Evolutionary conservation across 2,329 filamentous ascomycete genomes (phyloP).

Genomic region (Zalaria sp.): DNA sequence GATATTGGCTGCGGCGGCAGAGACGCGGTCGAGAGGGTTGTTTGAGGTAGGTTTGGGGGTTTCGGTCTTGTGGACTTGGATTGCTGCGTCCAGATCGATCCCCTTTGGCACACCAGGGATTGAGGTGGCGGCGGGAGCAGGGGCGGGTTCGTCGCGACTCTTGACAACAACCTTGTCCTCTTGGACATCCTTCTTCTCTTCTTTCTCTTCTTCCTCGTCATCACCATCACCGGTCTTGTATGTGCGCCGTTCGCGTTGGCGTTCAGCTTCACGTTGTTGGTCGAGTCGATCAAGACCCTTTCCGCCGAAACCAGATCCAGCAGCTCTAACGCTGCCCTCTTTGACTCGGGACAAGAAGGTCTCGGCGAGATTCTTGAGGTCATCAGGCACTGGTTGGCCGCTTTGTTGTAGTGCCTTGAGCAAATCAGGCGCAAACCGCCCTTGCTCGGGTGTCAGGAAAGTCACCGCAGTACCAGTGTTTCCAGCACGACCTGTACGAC

Average conservation of each 20-base stretch:
- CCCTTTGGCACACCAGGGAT: conserved; percentile 36
- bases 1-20: conserved; percentile 81
- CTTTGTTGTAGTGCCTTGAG: conserved; percentile 88
- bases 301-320: conserved; percentile 76
- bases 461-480: conserved; percentile 93
- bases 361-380: conserved; percentile 44
- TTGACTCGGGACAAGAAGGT: conserved; percentile 83
- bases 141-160: conserved; percentile 5
- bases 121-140: conserved; percentile 3
- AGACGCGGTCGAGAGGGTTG: conserved; percentile 51
- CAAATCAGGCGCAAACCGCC: conserved; percentile 78
- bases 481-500: conserved; percentile 84
- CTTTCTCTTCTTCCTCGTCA: conserved; percentile 65
- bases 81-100: conserved; percentile 52
- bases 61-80: conserved; percentile 59
- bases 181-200: conserved; percentile 42
- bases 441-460: conserved; percentile 82
- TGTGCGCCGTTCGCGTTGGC: conserved; percentile 72
- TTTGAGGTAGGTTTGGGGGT: conserved; percentile 34
- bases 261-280: conserved; percentile 76
- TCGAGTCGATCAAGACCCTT: conserved; percentile 88
- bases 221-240: conserved; percentile 78
- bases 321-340: conserved; percentile 75
- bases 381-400: conserved; percentile 66
- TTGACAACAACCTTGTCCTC: conserved; percentile 24